phyloP scores from a whole-genome alignment of 1,284 basidiomycete genomes.

The Irpex sp. region DNA sequence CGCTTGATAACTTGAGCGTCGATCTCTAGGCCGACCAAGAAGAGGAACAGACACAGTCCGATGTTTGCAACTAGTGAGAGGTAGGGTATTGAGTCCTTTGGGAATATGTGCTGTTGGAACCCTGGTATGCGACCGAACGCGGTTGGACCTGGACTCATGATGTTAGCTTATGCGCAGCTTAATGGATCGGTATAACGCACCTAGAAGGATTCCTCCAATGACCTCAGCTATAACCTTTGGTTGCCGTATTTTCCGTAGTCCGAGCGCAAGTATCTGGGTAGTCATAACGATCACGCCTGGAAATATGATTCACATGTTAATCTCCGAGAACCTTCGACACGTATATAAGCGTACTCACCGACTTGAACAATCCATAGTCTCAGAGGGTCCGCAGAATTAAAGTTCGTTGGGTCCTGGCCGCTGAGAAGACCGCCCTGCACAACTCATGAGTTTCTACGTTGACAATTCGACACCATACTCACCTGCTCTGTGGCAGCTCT shows the following conservation, averaged over 20 bases:
- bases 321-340: background rate
- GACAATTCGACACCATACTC: background rate
- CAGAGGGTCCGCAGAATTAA: slow-evolving; percentile 68
- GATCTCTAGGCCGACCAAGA: slow-evolving; percentile 89
- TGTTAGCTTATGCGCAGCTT: background rate
- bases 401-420: slow-evolving; percentile 64
- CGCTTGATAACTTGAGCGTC: slow-evolving; percentile 75
- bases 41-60: slow-evolving; percentile 89
- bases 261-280: slow-evolving; percentile 71
- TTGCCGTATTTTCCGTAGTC: slow-evolving; percentile 70
- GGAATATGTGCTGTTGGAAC: slow-evolving; percentile 84
- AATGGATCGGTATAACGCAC: slow-evolving; percentile 25
- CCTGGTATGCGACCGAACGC: slow-evolving; percentile 72
- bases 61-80: slow-evolving; percentile 90
- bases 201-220: slow-evolving; percentile 85
- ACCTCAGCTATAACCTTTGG: slow-evolving; percentile 88
- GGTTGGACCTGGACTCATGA: slow-evolving; percentile 52
- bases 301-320: background rate
- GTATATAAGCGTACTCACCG: slow-evolving; percentile 34
- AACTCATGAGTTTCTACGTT: background rate
- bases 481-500: slow-evolving; percentile 25
- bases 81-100: slow-evolving; percentile 62
- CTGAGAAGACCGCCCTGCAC: slow-evolving; percentile 64
- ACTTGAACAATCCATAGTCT: slow-evolving; percentile 89
- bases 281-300: slow-evolving; percentile 74